Base-by-base conservation (phyloP, 1,139 yeast species). In the Diutina rugosa region DNA sequence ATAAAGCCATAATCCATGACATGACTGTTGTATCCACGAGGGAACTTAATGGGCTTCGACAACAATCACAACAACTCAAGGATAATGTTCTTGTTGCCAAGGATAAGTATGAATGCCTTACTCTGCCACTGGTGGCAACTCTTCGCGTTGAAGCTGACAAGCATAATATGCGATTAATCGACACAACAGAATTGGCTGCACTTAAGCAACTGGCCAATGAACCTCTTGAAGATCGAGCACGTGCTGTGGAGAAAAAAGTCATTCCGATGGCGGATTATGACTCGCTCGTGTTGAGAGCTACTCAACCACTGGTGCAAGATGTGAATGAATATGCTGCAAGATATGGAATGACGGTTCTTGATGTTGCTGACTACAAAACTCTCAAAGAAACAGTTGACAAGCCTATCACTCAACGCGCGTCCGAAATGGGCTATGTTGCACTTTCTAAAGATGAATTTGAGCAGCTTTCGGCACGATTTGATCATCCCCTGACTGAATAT, bases 281-380 rank as follows among this genome's bases (percentile, higher is more conserved):
- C 55, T 67, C 66, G 14, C 64, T 75, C 58, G 62, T 73, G 29
- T 58, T 72, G 12, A 65, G 63, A 54, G 76, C 75, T 6, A 71
- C 72, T 56, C 71, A 72, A 61, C 78, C 79, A 2, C 65, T 76
- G 4, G 62, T 74, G 46, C 74, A 70, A 7, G 62, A 62, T 32
- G 65, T 76, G 21, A 62, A 62, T 41, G 58, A 62, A 7, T 63
- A 62, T 52, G 78, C 79, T 0, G 57, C 59, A 0, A 62, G 62
- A 5, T 66, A 67, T 60, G 64, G 63, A 6, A 62, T 63, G 61
- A 59, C 58, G 2, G 56, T 71, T 4, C 49, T 71, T 3, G 58
- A 67, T 1, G 38, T 52, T 3, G 60, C 58, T 32, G 62, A 61
- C 21, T 56, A 58, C 21, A 59, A 55, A 12, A 55, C 44, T 4